A percentile compares a stretch with the other conserved stretches of the same genome.
These are phyloP conservation scores for Saccharomycopsis lassenensis DNA, from an alignment of 805 yeast genomes.

Conservation along the genomic window DNA sequence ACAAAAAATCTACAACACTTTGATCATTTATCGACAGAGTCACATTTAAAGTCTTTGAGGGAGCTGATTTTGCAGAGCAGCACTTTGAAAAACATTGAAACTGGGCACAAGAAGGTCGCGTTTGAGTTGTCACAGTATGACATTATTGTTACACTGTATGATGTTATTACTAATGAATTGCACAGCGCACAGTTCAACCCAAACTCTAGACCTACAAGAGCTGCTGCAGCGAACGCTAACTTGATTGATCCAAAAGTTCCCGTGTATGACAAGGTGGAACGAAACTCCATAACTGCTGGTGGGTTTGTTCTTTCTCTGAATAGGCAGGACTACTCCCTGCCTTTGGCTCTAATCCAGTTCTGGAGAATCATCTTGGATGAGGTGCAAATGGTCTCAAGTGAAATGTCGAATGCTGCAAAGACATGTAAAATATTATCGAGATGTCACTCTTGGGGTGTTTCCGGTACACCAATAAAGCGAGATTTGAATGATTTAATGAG, in stretches of 20 bases:
- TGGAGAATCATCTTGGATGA: conserved; percentile 90
- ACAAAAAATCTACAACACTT: too few relatives aligned
- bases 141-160: conserved; percentile 71
- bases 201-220: conserved; percentile 24
- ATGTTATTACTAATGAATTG: conserved; percentile 59
- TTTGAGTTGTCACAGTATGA: conserved; percentile 52
- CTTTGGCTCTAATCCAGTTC: conserved; percentile 70
- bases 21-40: too few relatives aligned
- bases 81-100: conserved; percentile 2
- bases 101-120: conserved; percentile 27
- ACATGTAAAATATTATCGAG: conserved; percentile 75
- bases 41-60: not conserved
- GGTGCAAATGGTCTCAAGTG: conserved; percentile 82
- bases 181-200: conserved; percentile 72
- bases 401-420: conserved; percentile 64
- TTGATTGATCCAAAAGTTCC: not conserved
- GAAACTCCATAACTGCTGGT: too few relatives aligned
- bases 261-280: too few relatives aligned
- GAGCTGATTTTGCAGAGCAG: too few relatives aligned
- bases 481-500: conserved; percentile 60
- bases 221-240: conserved; percentile 20
- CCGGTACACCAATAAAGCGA: conserved; percentile 83
- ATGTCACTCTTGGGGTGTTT: conserved; percentile 92
- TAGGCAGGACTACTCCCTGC: conserved; percentile 58
- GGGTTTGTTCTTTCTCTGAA: conserved; percentile 20